Percentiles rank a stretch among this genome's conserved stretches.
Evolutionary conservation across 345 rosid species (phyloP).

Genomic region (Lepidium aucheri): DNA sequence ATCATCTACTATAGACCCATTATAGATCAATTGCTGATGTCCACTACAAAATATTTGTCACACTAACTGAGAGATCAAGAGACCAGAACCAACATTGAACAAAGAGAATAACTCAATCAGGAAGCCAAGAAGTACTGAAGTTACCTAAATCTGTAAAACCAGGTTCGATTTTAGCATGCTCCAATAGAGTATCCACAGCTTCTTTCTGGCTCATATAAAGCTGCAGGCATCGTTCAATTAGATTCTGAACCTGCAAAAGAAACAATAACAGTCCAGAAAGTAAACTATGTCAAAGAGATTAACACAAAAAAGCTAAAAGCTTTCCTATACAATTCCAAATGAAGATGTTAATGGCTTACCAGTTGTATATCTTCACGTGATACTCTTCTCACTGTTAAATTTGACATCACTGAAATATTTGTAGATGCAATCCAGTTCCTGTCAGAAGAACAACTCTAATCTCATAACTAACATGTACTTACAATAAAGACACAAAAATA

Average conservation of each 20-base stretch:
- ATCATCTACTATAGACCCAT: neutral
- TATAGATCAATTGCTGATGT: neutral
- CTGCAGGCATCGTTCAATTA: constrained; percentile 84
- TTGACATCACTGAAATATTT: neutral
- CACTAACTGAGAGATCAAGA: neutral
- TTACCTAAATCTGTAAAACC: constrained; percentile 86
- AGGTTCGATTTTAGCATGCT: constrained; percentile 79
- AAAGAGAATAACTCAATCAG: neutral
- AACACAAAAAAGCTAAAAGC: neutral
- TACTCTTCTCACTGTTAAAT: constrained; percentile 4
- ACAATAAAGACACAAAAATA: neutral
- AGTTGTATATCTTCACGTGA: constrained; percentile 33
- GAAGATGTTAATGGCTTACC: constrained; percentile 27
- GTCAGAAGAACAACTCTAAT: no score
- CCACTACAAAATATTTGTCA: neutral
- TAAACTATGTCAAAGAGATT: neutral
- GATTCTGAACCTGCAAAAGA: constrained; percentile 67
- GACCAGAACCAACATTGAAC: neutral
- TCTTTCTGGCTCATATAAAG: constrained; percentile 86
- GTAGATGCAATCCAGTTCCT: neutral
- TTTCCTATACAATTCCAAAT: neutral
- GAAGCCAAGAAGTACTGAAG: neutral
- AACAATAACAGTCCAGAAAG: neutral
- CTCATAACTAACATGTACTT: neutral
- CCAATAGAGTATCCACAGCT: constrained; percentile 67